A percentile compares a stretch with the other conserved stretches of the same genome.
Evolutionary conservation across 73 alveolate genomes (phyloP).

Genomic region (Paramecium primaurelia): DNA sequence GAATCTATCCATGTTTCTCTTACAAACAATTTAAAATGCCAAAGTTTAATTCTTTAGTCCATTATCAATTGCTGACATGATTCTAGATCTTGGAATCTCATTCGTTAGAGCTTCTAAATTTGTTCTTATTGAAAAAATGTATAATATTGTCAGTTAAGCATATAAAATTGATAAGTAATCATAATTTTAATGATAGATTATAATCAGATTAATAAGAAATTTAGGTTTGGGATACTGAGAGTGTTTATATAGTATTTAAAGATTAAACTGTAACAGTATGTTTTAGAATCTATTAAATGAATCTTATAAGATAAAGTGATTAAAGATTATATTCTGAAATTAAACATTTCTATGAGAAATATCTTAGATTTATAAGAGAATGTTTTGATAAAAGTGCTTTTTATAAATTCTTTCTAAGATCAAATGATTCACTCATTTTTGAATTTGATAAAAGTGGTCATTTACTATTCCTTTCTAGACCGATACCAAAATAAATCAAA

Average conservation of each 20-base stretch:
- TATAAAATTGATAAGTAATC: slow-evolving; percentile 31
- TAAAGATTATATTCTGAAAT: slow-evolving; percentile 21
- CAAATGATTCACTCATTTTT: slow-evolving; percentile 45
- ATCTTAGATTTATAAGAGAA: slow-evolving; percentile 1
- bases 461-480: slow-evolving; percentile 21
- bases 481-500: not conserved
- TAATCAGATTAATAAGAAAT: not conserved
- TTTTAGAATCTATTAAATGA: not conserved
- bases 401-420: slow-evolving; percentile 36
- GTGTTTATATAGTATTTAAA: not conserved
- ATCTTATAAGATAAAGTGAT: not conserved
- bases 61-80: slow-evolving; percentile 34
- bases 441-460: slow-evolving; percentile 50
- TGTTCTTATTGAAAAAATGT: slow-evolving; percentile 5
- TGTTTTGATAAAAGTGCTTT: slow-evolving; percentile 44
- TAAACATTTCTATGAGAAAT: not conserved
- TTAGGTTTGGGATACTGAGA: not conserved
- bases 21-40: slow-evolving; percentile 2
- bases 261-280: not conserved
- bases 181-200: not conserved
- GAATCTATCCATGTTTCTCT: not conserved
- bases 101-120: slow-evolving; percentile 35
- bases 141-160: not conserved
- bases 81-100: slow-evolving; percentile 24
- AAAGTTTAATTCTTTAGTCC: slow-evolving; percentile 40